A percentile compares a stretch with the other conserved stretches of the same genome.
phyloP scores from a whole-genome alignment of 2,329 filamentous ascomycete genomes.

The Paraphaeosphaeria minitans region DNA sequence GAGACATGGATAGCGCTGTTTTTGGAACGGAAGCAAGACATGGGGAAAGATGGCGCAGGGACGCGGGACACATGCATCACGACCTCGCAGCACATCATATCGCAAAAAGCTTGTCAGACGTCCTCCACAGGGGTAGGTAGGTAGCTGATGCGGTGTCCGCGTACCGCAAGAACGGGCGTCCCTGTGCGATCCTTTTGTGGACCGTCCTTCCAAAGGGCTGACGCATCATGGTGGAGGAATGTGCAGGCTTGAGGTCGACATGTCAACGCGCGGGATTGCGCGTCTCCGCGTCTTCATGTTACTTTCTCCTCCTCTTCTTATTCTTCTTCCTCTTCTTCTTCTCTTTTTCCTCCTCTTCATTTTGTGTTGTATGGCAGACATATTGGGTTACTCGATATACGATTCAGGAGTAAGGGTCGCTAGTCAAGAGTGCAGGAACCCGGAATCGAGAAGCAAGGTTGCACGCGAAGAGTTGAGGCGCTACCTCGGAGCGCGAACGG shows the following conservation, averaged over 20 bases:
- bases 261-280: not conserved
- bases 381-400: not conserved
- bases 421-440: not conserved
- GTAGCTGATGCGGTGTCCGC: not conserved
- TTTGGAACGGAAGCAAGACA: not conserved
- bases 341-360: not conserved
- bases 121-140: not conserved
- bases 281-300: no score
- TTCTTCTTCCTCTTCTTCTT: not conserved
- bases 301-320: not conserved
- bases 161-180: not conserved
- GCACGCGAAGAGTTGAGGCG: slow-evolving; percentile 6
- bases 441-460: slow-evolving; percentile 1
- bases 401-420: not conserved
- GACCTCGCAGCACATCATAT: not conserved
- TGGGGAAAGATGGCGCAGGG: not conserved
- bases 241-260: not conserved
- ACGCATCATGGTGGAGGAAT: slow-evolving; percentile 4
- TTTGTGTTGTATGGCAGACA: not conserved
- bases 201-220: not conserved
- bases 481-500: not conserved
- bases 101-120: not conserved
- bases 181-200: not conserved
- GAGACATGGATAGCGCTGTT: not conserved
- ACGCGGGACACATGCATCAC: not conserved